Evolutionary conservation across 371 early-diverging fungal species (phyloP).

Genomic region (Syncephalastrum racemosum): DNA sequence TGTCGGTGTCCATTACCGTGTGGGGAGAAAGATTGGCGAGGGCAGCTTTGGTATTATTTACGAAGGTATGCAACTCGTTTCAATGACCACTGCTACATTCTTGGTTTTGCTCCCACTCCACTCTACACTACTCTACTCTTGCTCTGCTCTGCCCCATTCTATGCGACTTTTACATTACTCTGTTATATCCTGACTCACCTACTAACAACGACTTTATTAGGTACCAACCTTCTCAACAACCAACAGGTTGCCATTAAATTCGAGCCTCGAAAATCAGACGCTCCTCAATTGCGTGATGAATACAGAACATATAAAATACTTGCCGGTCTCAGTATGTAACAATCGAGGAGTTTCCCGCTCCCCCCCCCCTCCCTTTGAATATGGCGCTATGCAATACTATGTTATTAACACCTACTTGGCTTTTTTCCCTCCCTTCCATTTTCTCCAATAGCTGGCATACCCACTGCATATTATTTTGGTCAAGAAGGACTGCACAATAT

Average conservation of each 20-base stretch:
- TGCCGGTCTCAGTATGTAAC: conserved; percentile 52
- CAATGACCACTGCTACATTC: no score
- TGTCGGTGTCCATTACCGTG: conserved; percentile 90
- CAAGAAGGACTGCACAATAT: conserved; percentile 93
- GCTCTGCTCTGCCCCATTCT: no score
- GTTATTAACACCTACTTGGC: conserved; percentile 39
- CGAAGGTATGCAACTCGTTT: conserved; percentile 65
- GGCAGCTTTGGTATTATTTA: conserved; percentile 96
- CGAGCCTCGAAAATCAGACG: conserved; percentile 83
- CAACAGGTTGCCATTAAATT: conserved; percentile 88
- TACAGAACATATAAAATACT: conserved; percentile 85
- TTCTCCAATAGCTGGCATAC: conserved; percentile 68
- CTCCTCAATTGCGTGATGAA: conserved; percentile 89
- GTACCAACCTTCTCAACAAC: conserved; percentile 68
- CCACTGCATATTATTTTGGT: conserved; percentile 88
- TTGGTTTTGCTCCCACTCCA: no score
- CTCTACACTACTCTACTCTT: no score
- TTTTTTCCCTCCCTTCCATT: conserved; percentile 18
- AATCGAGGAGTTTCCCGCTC: no score
- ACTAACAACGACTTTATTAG: background rate
- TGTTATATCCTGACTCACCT: no score
- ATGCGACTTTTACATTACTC: no score
- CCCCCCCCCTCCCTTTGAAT: background rate
- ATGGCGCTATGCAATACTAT: background rate
- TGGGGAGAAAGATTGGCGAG: conserved; percentile 93